Evolutionary conservation across 2,329 filamentous ascomycete genomes (phyloP).

Genomic region (Mycogone perniciosa): DNA sequence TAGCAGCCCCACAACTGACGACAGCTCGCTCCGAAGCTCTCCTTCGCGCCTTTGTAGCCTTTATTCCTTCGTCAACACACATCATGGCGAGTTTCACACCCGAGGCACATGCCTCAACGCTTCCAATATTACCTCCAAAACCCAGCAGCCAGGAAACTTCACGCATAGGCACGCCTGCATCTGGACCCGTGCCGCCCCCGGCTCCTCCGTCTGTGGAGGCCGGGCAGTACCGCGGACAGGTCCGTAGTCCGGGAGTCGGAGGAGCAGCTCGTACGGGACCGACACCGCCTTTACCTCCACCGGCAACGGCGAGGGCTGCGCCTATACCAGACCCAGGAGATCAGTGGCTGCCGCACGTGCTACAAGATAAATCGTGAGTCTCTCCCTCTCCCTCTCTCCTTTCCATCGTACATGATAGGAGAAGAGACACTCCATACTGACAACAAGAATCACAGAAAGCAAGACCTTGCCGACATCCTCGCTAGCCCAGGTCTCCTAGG

Average conservation of each 20-base stretch:
- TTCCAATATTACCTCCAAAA: slow-evolving; percentile 67
- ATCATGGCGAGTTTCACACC: slow-evolving; percentile 26
- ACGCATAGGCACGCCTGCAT: slow-evolving; percentile 57
- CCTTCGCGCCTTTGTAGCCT: not conserved
- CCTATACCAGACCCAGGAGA: slow-evolving; percentile 54
- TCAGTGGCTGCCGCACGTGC: slow-evolving; percentile 69
- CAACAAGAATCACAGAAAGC: slow-evolving; percentile 49
- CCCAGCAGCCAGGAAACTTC: slow-evolving; percentile 63
- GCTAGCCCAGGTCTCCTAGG: slow-evolving; percentile 59
- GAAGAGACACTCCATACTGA: not conserved
- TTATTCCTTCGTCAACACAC: not conserved
- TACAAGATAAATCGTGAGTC: slow-evolving; percentile 76
- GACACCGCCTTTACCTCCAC: slow-evolving; percentile 11
- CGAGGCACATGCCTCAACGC: slow-evolving; percentile 30
- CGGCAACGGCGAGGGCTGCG: slow-evolving; percentile 16
- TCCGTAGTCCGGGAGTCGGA: not conserved
- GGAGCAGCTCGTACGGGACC: not conserved
- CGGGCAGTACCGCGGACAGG: slow-evolving; percentile 4
- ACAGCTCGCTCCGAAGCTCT: not conserved
- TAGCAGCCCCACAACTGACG: not conserved
- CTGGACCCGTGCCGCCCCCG: slow-evolving; percentile 39
- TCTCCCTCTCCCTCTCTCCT: not conserved
- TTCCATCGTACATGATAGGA: not conserved
- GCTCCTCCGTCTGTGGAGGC: slow-evolving; percentile 4
- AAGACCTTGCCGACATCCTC: slow-evolving; percentile 68